Percentiles rank a stretch among this genome's conserved stretches.
Conservation (phyloP, 163 green algal genomes). For the Scenedesmus sp. region DNA sequence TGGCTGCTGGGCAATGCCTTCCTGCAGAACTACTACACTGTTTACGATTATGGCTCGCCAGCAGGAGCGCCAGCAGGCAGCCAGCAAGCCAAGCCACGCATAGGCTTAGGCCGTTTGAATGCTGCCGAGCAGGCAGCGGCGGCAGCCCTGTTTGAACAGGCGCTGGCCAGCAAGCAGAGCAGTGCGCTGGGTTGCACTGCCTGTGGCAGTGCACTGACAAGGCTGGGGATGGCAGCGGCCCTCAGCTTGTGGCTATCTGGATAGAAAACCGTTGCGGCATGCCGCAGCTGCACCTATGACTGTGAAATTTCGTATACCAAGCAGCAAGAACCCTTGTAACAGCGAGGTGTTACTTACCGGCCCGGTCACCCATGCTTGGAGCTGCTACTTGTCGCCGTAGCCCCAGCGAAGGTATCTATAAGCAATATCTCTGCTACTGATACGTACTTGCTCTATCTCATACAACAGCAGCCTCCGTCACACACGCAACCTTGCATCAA, state of each 20-base stretch:
- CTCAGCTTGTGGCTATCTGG: not conserved
- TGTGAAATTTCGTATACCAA: not conserved
- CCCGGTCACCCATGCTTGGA: not conserved
- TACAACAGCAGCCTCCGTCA: not conserved
- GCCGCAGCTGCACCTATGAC: not conserved
- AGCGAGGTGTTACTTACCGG: not conserved
- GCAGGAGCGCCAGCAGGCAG: not conserved
- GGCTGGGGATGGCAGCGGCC: not conserved
- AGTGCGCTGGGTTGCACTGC: not conserved
- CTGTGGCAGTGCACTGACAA: not conserved
- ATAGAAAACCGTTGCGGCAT: not conserved
- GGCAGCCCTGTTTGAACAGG: conserved; percentile 3
- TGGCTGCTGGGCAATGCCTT: conserved; percentile 27
- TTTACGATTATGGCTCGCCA: conserved; percentile 15
- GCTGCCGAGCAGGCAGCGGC: conserved; percentile 12
- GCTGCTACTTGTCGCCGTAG: not conserved
- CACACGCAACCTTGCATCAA: not conserved
- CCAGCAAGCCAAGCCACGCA: not conserved
- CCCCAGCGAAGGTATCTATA: not conserved
- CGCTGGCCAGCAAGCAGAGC: conserved; percentile 15
- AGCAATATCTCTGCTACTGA: not conserved
- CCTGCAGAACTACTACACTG: conserved; percentile 34
- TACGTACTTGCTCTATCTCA: too few species aligned
- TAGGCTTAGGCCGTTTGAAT: not conserved
- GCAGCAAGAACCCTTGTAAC: not conserved